These are phyloP conservation scores for Raphanus raphanistrum DNA, from an alignment of 345 rosid genomes.

Conservation along the genomic window DNA sequence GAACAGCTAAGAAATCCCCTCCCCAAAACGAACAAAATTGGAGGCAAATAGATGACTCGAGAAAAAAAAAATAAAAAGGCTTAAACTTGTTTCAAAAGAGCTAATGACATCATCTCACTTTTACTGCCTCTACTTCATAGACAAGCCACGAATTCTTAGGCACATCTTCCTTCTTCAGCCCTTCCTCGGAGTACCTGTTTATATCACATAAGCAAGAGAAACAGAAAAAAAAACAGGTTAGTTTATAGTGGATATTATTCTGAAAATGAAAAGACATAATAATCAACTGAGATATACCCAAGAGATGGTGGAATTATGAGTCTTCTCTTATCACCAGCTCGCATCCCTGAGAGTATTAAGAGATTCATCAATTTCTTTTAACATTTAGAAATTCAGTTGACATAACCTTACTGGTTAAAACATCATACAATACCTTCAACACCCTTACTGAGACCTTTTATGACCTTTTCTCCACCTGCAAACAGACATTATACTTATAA, in stretches of 20 bases:
- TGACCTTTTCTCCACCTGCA: slow-evolving; percentile 47
- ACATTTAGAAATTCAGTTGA: background rate
- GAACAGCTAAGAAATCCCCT: slow-evolving; percentile 53
- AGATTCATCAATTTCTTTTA: background rate
- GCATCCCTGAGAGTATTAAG: slow-evolving; percentile 62
- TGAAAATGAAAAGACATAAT: slow-evolving; percentile 9
- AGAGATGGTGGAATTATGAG: slow-evolving; percentile 70
- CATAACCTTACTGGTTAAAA: background rate
- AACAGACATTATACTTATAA: background rate
- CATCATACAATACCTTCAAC: slow-evolving; percentile 50
- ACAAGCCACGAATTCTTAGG: slow-evolving; percentile 74
- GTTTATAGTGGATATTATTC: background rate
- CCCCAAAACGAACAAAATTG: slow-evolving; percentile 53
- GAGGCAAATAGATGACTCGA: background rate
- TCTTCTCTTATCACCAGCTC: slow-evolving; percentile 79
- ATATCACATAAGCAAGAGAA: slow-evolving; percentile 20
- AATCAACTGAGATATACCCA: slow-evolving; percentile 59
- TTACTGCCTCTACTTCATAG: slow-evolving; percentile 68
- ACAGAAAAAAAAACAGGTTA: background rate
- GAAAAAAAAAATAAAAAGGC: background rate
- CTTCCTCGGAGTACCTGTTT: slow-evolving; percentile 52
- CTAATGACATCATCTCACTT: slow-evolving; percentile 43
- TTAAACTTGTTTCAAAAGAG: slow-evolving; percentile 3
- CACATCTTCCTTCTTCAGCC: slow-evolving; percentile 45
- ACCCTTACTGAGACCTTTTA: slow-evolving; percentile 54